Evolutionary conservation across 2,329 filamentous ascomycete genomes (phyloP), one percentile per base, ranked within the genome.

Genomic region (Sporothrix variecibatus): DNA sequence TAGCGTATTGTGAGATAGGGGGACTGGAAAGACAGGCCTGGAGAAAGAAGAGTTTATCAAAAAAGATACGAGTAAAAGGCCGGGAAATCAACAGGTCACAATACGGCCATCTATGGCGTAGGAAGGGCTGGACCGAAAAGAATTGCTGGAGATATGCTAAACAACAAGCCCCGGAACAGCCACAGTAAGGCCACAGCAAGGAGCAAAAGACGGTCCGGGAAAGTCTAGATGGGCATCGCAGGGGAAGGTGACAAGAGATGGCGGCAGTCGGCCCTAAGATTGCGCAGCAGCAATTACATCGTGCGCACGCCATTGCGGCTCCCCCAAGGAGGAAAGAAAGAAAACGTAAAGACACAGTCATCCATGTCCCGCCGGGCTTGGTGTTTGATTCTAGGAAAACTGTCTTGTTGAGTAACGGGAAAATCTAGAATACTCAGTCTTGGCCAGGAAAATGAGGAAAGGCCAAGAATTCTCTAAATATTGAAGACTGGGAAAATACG

Each of bases 261-360:
- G 70, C 70, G 56, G 70, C 70, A 72, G 53, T 64, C 70, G 12
- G 56, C 70, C 26, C 40, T 58, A 72, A 40, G 17, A 72, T 64
- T 72, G 70, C 70, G 69, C 69, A 70, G 67, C 46, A 46, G 2
- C 26, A 67, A 68, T n/a, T 20, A 64, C 58, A 31, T 64, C 34
- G 58, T 64, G 58, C 58, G 62, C 28, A 58, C 68, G 49, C 68
- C 31, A 71, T 58, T 70, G 49, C 67, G 67, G 67, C 28, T 70
- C 49, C 12, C 49, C 9, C 20, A 23, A 8, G 43, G n/a, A 5
- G 20, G 12, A 11, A 40, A 69, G 28, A 31, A 8, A 34, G n/a
- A 60, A 28, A 62, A 6, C 15, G 28, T 11, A 6, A 53, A 53
- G 31, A 69, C 9, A 31, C 67, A 53, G 40, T 12, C 67, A 34